phyloP scores from a whole-genome alignment of 1,284 basidiomycete genomes.

The Ceratobasidium sp. region DNA sequence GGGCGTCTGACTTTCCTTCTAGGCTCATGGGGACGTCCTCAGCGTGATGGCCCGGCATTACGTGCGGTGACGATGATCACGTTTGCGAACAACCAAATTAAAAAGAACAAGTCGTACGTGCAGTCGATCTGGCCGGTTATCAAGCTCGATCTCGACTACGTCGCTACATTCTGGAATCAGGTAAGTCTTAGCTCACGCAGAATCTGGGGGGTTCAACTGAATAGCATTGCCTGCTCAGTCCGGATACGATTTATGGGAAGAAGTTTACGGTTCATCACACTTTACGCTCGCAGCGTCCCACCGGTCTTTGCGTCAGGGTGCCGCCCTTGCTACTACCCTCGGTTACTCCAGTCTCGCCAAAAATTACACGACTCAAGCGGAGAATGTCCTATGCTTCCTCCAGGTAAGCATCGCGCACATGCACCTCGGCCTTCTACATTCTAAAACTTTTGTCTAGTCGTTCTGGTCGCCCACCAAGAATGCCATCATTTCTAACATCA shows the following conservation, averaged over 20 bases:
- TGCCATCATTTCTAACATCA: constrained; percentile 60
- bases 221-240: constrained; percentile 29
- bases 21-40: constrained; percentile 52
- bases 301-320: constrained; percentile 68
- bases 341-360: constrained; percentile 58
- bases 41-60: constrained; percentile 55
- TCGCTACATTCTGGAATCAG: constrained; percentile 49
- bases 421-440: background rate
- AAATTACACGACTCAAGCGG: constrained; percentile 65
- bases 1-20: background rate
- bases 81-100: constrained; percentile 50
- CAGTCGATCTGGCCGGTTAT: constrained; percentile 50
- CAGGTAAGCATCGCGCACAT: constrained; percentile 54
- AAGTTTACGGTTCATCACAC: constrained; percentile 71
- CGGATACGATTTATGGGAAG: constrained; percentile 76
- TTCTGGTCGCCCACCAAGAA: constrained; percentile 27
- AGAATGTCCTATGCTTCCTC: constrained; percentile 69
- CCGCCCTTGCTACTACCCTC: constrained; percentile 64
- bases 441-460: background rate
- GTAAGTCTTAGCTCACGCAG: background rate
- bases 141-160: constrained; percentile 50
- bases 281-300: constrained; percentile 74
- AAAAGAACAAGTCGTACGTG: constrained; percentile 44
- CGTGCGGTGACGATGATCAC: constrained; percentile 51
- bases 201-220: background rate